Evolutionary conservation across 192 early-diverging fungal species (phyloP).

Genomic region (Coemansia sp.): DNA sequence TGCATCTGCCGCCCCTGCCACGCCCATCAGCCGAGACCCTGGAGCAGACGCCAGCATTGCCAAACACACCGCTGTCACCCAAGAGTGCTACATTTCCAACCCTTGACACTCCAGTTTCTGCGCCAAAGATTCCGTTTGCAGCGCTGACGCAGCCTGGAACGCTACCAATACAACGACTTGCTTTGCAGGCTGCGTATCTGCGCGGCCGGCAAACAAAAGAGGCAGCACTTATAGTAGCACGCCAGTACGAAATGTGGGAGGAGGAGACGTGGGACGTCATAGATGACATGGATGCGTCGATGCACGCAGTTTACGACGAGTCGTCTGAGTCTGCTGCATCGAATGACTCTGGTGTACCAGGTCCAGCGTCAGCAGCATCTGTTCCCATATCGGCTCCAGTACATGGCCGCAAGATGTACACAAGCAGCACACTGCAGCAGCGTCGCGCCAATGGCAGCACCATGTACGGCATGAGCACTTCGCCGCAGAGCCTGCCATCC

Average conservation of each 20-base stretch:
- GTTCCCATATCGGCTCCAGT: background rate
- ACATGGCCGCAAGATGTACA: constrained; percentile 32
- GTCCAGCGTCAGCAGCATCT: background rate
- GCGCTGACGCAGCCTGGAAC: constrained; percentile 10
- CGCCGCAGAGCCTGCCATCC: constrained; percentile 22
- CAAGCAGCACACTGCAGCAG: constrained; percentile 33
- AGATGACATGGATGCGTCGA: background rate
- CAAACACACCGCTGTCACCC: constrained; percentile 26
- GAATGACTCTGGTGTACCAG: background rate
- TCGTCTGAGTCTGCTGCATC: background rate
- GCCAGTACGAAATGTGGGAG: constrained; percentile 58
- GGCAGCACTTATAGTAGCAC: constrained; percentile 55
- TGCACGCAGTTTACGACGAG: background rate
- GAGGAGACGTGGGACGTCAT: constrained; percentile 39
- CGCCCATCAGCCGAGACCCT: constrained; percentile 38
- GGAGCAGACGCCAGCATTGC: constrained; percentile 33
- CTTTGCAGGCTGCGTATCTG: constrained; percentile 66
- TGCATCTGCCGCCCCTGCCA: constrained; percentile 61
- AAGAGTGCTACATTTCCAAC: background rate
- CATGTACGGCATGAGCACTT: constrained; percentile 3
- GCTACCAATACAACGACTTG: constrained; percentile 48
- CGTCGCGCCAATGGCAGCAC: constrained; percentile 16
- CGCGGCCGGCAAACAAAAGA: constrained; percentile 58
- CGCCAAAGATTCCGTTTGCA: constrained; percentile 15
- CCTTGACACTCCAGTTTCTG: background rate